Conservation (phyloP, 2,329 filamentous ascomycete genomes). For the Calonectria henricotiae region DNA sequence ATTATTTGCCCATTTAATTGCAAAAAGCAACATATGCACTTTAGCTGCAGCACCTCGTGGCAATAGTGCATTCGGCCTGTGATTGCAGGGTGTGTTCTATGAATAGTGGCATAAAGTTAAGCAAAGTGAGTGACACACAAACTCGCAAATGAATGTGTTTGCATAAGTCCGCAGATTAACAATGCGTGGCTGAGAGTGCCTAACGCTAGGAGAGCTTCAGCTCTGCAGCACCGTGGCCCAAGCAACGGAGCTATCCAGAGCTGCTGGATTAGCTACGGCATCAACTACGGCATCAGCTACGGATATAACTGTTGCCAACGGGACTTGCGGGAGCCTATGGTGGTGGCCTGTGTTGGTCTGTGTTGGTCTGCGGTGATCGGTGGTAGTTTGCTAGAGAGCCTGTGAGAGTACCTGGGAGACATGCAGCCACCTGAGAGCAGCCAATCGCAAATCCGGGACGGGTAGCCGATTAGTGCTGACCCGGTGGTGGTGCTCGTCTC, state of each 20-base stretch:
- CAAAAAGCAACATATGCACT: conserved; percentile 18
- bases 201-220: conserved; percentile 1
- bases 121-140: not conserved
- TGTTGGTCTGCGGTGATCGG: too few species aligned
- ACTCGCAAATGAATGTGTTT: not conserved
- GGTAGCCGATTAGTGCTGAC: conserved; percentile 50
- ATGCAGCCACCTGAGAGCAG: conserved; percentile 30
- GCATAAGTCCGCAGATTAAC: conserved; percentile 21
- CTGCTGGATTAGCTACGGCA: not conserved
- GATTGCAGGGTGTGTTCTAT: not conserved
- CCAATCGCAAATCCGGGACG: conserved; percentile 49
- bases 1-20: conserved; percentile 14
- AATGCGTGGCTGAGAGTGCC: conserved; percentile 7
- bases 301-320: not conserved
- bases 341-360: not conserved
- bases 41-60: conserved; percentile 22
- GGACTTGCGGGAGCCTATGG: conserved; percentile 28
- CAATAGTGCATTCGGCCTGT: not conserved
- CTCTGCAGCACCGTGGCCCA: conserved; percentile 8
- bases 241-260: conserved; percentile 10
- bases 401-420: not conserved
- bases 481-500: conserved; percentile 15
- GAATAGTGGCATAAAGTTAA: conserved; percentile 24
- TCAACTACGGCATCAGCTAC: too few species aligned
- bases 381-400: not conserved